Evolutionary conservation across 495 filamentous ascomycete species (phyloP), one percentile per base, ranked within the genome.

Genomic region (Trichoderma reesei): DNA sequence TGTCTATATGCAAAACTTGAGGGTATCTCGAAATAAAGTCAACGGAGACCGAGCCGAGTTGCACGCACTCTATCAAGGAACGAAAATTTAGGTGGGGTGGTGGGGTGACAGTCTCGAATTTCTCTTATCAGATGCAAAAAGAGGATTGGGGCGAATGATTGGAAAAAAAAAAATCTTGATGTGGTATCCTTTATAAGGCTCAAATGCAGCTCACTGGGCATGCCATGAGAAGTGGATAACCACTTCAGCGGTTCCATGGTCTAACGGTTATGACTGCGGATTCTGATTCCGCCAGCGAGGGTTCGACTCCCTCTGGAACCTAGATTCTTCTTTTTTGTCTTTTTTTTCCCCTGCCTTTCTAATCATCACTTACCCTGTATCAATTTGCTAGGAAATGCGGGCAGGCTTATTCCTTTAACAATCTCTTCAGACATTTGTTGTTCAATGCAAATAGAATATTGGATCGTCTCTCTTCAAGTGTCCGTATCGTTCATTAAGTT

Each of bases 51-150:
- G 20, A 31, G 20, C 60, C 37, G 60, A 39, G 61, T 5, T 34
- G 18, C 61, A 63, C 26, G 61, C 41, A 63, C 9, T 18, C 51
- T 34, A 5, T 63, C 33, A 3, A 26, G 26, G 26, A 44, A 46
- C 38, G 41, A 63, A 63, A 63, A 63, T 63, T 63, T 63, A 46
- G 39, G 61, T 63, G 61, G 61, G 61, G 61, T 61, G 20, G 51
- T 56, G 51, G 51, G 51, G 51, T 56, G 51, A 56, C 51, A 13
- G 26, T 34, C 51, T 56, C 26, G 51, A n/a, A 36, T 31, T 4
- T 31, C 11, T 31, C 7, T 34, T 56, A 56, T 56, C 51, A 56
- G 51, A 56, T 56, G 20, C 51, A 20, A 26, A 56, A 31, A 10
- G 20, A 26, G 26, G 51, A 34, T 33, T 56, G 8, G 26, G 26